Conservation (phyloP, 257 asterid species). For the Eustoma russellianum region DNA sequence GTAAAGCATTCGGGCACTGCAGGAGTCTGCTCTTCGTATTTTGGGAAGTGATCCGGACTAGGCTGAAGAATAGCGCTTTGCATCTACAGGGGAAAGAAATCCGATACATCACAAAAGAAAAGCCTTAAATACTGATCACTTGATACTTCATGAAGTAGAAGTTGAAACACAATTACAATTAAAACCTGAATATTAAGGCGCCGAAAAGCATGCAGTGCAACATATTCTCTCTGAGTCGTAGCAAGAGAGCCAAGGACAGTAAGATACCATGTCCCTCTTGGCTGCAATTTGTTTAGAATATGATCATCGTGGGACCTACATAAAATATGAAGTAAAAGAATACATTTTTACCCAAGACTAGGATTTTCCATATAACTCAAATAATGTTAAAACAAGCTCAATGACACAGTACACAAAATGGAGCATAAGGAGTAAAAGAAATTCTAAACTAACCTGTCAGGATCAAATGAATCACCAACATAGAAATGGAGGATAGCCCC, state of each 20-base stretch:
- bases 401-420: too few species aligned
- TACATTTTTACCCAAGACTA: not conserved
- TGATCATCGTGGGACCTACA: slow-evolving; percentile 78
- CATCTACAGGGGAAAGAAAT: slow-evolving; percentile 54
- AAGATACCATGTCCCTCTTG: slow-evolving; percentile 80
- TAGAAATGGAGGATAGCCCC: slow-evolving; percentile 94
- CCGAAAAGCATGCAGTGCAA: slow-evolving; percentile 92
- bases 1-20: slow-evolving; percentile 99
- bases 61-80: slow-evolving; percentile 99
- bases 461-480: slow-evolving; percentile 79
- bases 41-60: slow-evolving; percentile 90
- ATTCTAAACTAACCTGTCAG: slow-evolving; percentile 47
- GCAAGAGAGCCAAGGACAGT: slow-evolving; percentile 90
- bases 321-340: slow-evolving; percentile 13
- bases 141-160: not conserved
- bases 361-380: not conserved
- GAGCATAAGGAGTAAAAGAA: not conserved
- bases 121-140: not conserved
- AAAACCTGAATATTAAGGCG: slow-evolving; percentile 86
- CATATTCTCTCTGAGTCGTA: slow-evolving; percentile 89
- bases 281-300: slow-evolving; percentile 80
- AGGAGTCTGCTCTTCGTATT: slow-evolving; percentile 94
- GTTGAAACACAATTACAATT: slow-evolving; percentile 7
- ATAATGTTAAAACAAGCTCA: too few species aligned
- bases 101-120: not conserved